Evolutionary conservation across 1,139 yeast genomes (phyloP).

Genomic region (Magnusiomyces tetraspermus): DNA sequence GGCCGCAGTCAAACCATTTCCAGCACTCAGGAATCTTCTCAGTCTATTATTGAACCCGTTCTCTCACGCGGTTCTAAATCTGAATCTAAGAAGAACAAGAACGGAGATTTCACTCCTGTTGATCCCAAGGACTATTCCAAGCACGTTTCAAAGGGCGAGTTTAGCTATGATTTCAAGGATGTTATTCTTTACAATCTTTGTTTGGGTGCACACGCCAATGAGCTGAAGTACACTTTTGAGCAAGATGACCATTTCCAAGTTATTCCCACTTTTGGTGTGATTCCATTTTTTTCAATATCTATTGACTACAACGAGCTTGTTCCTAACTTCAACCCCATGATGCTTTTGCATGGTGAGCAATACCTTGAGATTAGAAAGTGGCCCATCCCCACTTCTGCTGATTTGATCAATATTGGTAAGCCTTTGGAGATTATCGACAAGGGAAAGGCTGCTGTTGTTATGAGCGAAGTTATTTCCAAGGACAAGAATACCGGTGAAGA

Average conservation of each 20-base stretch:
- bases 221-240: constrained; percentile 75
- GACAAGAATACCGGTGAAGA: constrained; percentile 64
- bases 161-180: constrained; percentile 54
- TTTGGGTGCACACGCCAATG: constrained; percentile 73
- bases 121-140: constrained; percentile 24
- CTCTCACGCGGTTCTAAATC: constrained; percentile 40
- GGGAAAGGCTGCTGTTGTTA: constrained; percentile 79
- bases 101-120: constrained; percentile 6
- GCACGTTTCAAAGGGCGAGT: constrained; percentile 32
- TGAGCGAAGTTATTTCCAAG: constrained; percentile 62
- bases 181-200: constrained; percentile 82
- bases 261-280: constrained; percentile 87
- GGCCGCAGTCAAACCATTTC: constrained; percentile 50
- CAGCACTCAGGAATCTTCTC: constrained; percentile 65
- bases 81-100: background rate
- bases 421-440: constrained; percentile 77
- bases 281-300: constrained; percentile 55
- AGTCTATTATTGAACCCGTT: constrained; percentile 65
- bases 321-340: constrained; percentile 74
- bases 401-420: constrained; percentile 48
- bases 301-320: constrained; percentile 50
- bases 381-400: constrained; percentile 64
- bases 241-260: constrained; percentile 70
- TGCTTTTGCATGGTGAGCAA: constrained; percentile 92
- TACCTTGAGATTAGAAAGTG: constrained; percentile 68